Evolutionary conservation across 306 rosid species (phyloP).

Genomic region (Prunus armeniaca): DNA sequence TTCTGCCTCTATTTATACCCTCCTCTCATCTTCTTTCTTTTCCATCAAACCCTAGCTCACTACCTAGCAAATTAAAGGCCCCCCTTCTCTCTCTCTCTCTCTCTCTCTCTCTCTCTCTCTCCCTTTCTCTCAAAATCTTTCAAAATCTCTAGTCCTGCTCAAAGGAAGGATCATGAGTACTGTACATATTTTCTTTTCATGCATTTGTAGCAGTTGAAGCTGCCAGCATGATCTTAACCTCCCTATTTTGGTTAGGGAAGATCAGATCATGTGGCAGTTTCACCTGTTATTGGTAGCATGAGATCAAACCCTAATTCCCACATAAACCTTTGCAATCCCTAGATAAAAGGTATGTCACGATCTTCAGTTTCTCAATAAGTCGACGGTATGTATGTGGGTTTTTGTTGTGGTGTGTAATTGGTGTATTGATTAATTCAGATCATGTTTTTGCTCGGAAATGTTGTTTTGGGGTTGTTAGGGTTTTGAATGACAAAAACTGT

Average conservation of each 20-base stretch:
- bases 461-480: conserved; percentile 42
- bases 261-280: conserved; percentile 99
- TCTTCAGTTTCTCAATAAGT: background rate
- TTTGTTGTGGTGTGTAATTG: background rate
- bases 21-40: conserved; percentile 34
- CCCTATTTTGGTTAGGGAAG: conserved; percentile 53
- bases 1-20: conserved; percentile 46
- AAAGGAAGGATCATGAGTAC: background rate
- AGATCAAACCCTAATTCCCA: conserved; percentile 29
- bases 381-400: background rate
- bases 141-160: no score
- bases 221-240: conserved; percentile 99
- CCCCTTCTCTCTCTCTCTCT: background rate
- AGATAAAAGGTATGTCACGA: conserved; percentile 6
- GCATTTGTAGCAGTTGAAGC: conserved; percentile 86
- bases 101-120: background rate
- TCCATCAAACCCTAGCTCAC: conserved; percentile 67
- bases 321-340: conserved; percentile 1
- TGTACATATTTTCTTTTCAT: conserved; percentile 23
- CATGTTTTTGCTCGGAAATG: background rate
- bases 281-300: conserved; percentile 80
- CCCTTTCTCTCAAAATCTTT: background rate
- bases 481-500: conserved; percentile 38
- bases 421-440: background rate
- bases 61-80: background rate